phyloP scores from a whole-genome alignment of 169 alveolate genomes.

The Cryptosporidium viatorum region DNA sequence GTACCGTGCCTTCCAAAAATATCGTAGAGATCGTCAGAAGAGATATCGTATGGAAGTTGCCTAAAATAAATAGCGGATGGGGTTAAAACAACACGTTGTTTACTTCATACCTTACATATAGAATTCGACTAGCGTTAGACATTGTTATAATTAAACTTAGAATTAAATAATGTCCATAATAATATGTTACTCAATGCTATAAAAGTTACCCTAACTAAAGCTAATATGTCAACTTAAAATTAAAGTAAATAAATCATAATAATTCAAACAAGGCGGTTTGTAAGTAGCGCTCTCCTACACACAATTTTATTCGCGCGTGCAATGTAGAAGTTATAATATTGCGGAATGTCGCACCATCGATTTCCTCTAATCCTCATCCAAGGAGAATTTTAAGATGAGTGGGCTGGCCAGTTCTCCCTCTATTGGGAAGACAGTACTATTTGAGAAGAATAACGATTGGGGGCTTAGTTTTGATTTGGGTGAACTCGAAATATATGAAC shows the following conservation, averaged over 20 bases:
- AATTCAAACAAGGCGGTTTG: background rate
- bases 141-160: background rate
- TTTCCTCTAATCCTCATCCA: slow-evolving; percentile 48
- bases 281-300: slow-evolving; percentile 42
- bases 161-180: background rate
- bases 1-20: slow-evolving; percentile 99
- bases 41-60: slow-evolving; percentile 88
- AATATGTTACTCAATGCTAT: background rate
- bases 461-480: slow-evolving; percentile 35
- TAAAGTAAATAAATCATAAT: background rate
- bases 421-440: slow-evolving; percentile 46
- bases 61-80: slow-evolving; percentile 47
- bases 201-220: background rate
- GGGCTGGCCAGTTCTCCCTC: slow-evolving; percentile 66
- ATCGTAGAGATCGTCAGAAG: slow-evolving; percentile 97
- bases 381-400: slow-evolving; percentile 49
- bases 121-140: slow-evolving; percentile 11
- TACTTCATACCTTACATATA: slow-evolving; percentile 41
- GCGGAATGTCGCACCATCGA: slow-evolving; percentile 76
- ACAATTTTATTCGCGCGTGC: slow-evolving; percentile 74
- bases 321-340: slow-evolving; percentile 28
- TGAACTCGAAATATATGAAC: slow-evolving; percentile 30
- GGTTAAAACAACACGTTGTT: background rate
- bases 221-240: background rate
- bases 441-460: slow-evolving; percentile 28